phyloP scores from a whole-genome alignment of 176 grass and related monocot species.

The Carex myosuroides region DNA sequence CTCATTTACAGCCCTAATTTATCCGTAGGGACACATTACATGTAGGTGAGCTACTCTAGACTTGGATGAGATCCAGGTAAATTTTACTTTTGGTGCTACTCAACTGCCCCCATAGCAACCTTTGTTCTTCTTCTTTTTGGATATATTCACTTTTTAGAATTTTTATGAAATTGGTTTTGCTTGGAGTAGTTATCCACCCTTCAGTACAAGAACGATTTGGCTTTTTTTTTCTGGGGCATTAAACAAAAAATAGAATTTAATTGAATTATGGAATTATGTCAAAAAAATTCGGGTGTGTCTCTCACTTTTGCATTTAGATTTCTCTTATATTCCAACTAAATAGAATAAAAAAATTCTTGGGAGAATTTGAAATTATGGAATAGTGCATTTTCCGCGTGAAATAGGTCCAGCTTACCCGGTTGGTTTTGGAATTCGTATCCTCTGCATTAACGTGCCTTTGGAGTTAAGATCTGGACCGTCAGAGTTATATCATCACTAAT shows the following conservation, averaged over 20 bases:
- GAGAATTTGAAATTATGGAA: too few species aligned
- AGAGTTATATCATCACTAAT: too few species aligned
- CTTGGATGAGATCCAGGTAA: conserved; percentile 10
- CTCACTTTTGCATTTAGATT: too few species aligned
- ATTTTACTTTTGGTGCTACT: conserved; percentile 13
- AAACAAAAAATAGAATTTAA: neutral
- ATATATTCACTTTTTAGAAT: neutral
- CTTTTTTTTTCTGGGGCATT: neutral
- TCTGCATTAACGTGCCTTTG: too few species aligned
- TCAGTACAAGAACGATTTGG: neutral
- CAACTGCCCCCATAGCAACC: conserved; percentile 13
- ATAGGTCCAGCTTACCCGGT: too few species aligned
- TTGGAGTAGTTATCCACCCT: conserved; percentile 1
- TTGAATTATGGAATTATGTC: neutral
- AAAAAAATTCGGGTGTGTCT: neutral
- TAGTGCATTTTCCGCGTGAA: too few species aligned
- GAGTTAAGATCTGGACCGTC: too few species aligned
- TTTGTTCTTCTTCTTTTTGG: conserved; percentile 19
- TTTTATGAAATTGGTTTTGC: neutral
- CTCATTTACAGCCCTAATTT: too few species aligned
- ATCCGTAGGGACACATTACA: neutral
- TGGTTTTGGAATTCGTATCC: too few species aligned
- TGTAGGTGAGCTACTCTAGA: neutral
- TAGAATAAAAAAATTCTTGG: too few species aligned
- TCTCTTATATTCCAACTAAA: too few species aligned